Conservation (phyloP, 805 yeast species). For the Kluyveromyces siamensis region DNA sequence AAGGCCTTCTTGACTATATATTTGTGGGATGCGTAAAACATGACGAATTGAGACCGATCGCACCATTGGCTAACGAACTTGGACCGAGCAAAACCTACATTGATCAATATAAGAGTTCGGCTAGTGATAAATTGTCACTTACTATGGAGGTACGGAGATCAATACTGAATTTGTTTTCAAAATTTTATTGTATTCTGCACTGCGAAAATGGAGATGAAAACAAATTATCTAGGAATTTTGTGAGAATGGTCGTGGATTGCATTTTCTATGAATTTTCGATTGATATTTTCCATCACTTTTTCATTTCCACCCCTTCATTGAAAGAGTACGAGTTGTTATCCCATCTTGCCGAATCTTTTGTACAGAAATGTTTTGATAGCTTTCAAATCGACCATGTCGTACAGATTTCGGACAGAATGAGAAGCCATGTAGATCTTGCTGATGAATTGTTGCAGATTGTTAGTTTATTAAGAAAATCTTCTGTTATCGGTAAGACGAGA, state of each 20-base stretch:
- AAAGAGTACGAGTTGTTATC: not conserved
- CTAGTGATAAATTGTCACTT: constrained; percentile 8
- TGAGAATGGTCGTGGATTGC: not conserved
- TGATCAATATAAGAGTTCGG: constrained; percentile 8
- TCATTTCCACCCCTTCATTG: not conserved
- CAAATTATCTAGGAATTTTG: too few species aligned
- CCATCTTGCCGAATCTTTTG: not conserved
- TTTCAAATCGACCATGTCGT: not conserved
- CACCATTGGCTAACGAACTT: constrained; percentile 8
- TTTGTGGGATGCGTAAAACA: constrained; percentile 3
- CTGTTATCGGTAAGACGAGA: not conserved
- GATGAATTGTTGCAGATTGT: not conserved
- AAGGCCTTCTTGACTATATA: constrained; percentile 4
- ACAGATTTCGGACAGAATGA: not conserved
- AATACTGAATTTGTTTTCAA: constrained; percentile 13
- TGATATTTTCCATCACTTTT: not conserved
- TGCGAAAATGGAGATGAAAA: not conserved
- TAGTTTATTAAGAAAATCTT: not conserved
- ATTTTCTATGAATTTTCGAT: not conserved
- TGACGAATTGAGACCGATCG: not conserved
- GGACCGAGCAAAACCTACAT: constrained; percentile 10
- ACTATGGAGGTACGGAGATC: constrained; percentile 17
- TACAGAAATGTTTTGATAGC: not conserved
- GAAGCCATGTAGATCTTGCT: not conserved
- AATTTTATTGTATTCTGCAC: constrained; percentile 3